phyloP scores from a whole-genome alignment of 768 basidiomycete species.

The Hygrocybe coccinea region DNA sequence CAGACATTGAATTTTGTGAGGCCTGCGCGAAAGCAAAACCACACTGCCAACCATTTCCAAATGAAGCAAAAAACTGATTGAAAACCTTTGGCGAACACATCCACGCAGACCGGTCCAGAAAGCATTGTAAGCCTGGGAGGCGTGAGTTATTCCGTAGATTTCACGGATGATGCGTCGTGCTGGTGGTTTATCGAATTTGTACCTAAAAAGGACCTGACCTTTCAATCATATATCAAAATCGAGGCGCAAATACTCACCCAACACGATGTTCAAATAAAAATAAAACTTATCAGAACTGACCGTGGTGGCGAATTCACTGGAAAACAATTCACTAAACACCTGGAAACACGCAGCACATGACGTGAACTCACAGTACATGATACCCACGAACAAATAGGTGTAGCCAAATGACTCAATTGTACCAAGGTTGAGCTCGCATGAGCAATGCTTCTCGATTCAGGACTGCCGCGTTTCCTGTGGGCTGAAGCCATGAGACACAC shows the following conservation, averaged over 20 bases:
- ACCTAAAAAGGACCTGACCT: conserved; percentile 17
- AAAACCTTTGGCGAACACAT: conserved; percentile 10
- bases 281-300: conserved; percentile 18
- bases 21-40: conserved; percentile 5
- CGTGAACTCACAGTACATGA: conserved; percentile 19
- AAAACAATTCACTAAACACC: conserved; percentile 15
- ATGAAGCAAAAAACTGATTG: conserved; percentile 3
- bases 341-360: conserved; percentile 17
- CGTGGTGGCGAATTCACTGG: conserved; percentile 24
- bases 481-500: conserved; percentile 19
- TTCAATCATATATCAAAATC: conserved; percentile 17
- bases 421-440: conserved; percentile 17
- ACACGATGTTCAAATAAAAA: neutral
- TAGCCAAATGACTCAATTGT: conserved; percentile 24
- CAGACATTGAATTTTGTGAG: conserved; percentile 1
- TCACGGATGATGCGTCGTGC: conserved; percentile 24
- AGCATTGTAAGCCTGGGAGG: neutral
- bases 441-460: conserved; percentile 16
- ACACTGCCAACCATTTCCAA: conserved; percentile 1
- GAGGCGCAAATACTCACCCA: conserved; percentile 28
- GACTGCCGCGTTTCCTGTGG: conserved; percentile 24
- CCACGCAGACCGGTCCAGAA: neutral
- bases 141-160: conserved; percentile 13
- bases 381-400: conserved; percentile 23
- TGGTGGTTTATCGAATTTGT: conserved; percentile 14